Evolutionary conservation across 495 filamentous ascomycete species (phyloP).

Genomic region (Neurospora sublineolata): DNA sequence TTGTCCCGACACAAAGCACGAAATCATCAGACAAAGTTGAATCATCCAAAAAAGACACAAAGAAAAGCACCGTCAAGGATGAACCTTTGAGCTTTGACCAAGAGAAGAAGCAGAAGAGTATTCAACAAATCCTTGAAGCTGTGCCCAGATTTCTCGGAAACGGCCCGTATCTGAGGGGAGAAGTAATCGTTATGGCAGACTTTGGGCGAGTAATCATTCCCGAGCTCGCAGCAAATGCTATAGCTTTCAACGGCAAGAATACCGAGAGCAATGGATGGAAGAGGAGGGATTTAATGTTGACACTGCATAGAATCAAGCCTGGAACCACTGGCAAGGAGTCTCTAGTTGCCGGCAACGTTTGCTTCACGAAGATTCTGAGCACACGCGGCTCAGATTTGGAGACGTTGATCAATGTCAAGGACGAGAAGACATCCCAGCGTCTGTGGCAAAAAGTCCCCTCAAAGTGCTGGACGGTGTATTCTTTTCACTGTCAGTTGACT

Average conservation of each 20-base stretch:
- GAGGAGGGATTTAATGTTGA: conserved; percentile 8
- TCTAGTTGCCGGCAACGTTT: conserved; percentile 5
- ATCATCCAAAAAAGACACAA: background rate
- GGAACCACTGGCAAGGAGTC: background rate
- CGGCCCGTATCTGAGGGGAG: conserved; percentile 18
- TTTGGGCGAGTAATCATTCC: conserved; percentile 31
- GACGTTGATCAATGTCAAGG: conserved; percentile 19
- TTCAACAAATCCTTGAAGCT: background rate
- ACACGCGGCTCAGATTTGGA: conserved; percentile 24
- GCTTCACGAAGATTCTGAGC: conserved; percentile 34
- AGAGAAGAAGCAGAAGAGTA: background rate
- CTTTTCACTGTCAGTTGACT: conserved; percentile 33
- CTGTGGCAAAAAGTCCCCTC: conserved; percentile 9
- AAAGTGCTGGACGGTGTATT: conserved; percentile 32
- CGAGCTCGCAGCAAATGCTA: conserved; percentile 3
- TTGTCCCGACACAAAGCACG: conserved; percentile 2
- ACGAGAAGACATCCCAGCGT: conserved; percentile 5
- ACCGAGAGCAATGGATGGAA: conserved; percentile 9
- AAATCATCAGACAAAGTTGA: conserved; percentile 4
- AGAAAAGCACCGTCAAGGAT: background rate
- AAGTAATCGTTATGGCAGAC: conserved; percentile 26
- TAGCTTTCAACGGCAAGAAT: conserved; percentile 11
- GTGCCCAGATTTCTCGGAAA: conserved; percentile 3
- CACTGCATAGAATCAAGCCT: background rate
- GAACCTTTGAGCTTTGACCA: conserved; percentile 1